These are phyloP conservation scores for Dendrobium huoshanense DNA, from an alignment of 106 monocot genomes.

Conservation along the genomic window DNA sequence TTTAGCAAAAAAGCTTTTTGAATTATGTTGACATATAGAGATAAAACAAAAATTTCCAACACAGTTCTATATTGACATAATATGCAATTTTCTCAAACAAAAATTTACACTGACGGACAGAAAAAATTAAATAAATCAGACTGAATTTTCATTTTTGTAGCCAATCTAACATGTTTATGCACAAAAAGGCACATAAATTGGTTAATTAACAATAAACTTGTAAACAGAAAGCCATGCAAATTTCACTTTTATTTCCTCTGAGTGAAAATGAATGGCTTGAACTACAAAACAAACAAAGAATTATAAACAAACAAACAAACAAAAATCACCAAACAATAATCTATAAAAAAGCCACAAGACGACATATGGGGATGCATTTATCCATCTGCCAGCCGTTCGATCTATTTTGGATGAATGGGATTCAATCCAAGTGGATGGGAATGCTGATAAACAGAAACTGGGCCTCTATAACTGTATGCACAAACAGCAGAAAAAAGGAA, in stretches of 20 bases:
- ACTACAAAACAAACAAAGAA: neutral
- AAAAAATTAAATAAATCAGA: neutral
- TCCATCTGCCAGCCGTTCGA: no score
- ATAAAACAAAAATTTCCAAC: no score
- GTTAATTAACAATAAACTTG: neutral
- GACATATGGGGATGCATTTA: no score
- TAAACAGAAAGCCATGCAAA: neutral
- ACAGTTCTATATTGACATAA: no score
- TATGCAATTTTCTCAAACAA: no score
- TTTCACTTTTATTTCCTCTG: neutral
- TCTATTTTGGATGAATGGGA: no score
- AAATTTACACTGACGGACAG: no score
- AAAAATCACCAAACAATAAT: no score
- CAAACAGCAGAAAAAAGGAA: neutral
- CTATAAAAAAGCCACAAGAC: no score
- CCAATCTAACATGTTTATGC: no score
- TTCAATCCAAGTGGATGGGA: neutral
- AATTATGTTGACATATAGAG: no score
- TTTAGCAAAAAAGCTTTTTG: no score
- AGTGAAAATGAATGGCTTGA: neutral
- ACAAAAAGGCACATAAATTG: neutral
- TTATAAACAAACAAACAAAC: neutral
- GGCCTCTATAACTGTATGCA: neutral
- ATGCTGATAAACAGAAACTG: neutral
- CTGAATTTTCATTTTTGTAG: neutral